Base-by-base conservation (phyloP, 225 moss, liverwort and hornwort species). In the Takakia lepidozioides region DNA sequence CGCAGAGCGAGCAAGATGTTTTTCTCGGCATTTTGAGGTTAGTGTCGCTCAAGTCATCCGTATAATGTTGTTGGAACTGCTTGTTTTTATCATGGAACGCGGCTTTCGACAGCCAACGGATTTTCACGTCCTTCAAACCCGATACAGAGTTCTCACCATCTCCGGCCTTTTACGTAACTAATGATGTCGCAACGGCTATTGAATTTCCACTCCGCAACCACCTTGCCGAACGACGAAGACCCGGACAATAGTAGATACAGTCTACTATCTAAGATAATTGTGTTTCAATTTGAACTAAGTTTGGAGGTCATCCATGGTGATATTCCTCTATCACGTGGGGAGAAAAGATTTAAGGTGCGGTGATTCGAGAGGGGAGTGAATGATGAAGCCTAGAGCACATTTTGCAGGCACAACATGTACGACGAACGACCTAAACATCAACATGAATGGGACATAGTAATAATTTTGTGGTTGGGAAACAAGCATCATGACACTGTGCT, bases 301-400 rank as follows among this genome's bases (percentile, higher is more conserved):
- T 14, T 48, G 25, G 48, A 17, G 29, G 29, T 48, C n/a, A 26
- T 48, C 29, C 27, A 28, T 17, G 48, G 48, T 7, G 48, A 28
- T 17, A 26, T 48, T 48, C 48, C n/a, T 28, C 13, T 28, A 48
- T 18, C 48, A 48, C 14, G 48, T 48, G 48, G 48, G 48, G 27
- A 48, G 48, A n/a, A n/a, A n/a, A 48, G 27, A 27, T 48, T 48
- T 48, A 48, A 48, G 29, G 48, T 48, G 48, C 48, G 48, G 13
- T 48, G 48, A 28, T 48, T 26, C 25, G 48, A 48, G 48, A 10
- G 2, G 29, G 27, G 27, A 13, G 48, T 48, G 29, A 28, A 48
- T 27, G 48, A 48, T 18, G 25, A 48, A 48, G 48, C 15, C 27
- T 26, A 28, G 48, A n/a, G 29, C 15, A 26, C 27, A 48, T 26